Conservation (phyloP, 75 land plant species). For the Picea sitchensis region DNA sequence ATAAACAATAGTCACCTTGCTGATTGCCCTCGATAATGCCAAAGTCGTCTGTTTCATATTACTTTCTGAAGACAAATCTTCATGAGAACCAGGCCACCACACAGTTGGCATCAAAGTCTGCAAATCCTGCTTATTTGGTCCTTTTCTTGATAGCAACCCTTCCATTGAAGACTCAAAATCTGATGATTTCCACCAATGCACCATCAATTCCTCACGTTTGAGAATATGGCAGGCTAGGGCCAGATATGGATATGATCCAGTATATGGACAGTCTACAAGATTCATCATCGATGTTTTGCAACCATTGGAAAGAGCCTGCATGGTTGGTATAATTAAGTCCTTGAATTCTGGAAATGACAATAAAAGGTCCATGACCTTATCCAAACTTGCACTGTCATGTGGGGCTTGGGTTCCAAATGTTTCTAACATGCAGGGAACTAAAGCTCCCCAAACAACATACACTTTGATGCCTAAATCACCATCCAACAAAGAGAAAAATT, state of each 20-base stretch:
- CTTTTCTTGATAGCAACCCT: constrained; percentile 77
- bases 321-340: constrained; percentile 38
- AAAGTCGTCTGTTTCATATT: constrained; percentile 82
- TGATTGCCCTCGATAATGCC: constrained; percentile 73
- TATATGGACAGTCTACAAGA: constrained; percentile 74
- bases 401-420: constrained; percentile 62
- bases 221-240: constrained; percentile 82
- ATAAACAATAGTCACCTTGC: constrained; percentile 47
- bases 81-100: constrained; percentile 94
- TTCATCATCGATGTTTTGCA: constrained; percentile 71
- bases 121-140: constrained; percentile 85
- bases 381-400: constrained; percentile 71
- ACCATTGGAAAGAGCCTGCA: constrained; percentile 60
- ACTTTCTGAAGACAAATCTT: constrained; percentile 73
- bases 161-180: constrained; percentile 76
- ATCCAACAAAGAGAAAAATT: constrained; percentile 38
- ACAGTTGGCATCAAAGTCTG: constrained; percentile 76
- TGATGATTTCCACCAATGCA: constrained; percentile 64
- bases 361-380: constrained; percentile 60
- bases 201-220: constrained; percentile 71
- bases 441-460: constrained; percentile 64
- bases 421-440: constrained; percentile 69
- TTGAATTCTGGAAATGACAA: constrained; percentile 39
- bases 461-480: constrained; percentile 21
- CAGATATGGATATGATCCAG: constrained; percentile 83